phyloP scores from a whole-genome alignment of 2,329 filamentous ascomycete genomes.

The Blastomyces percursus region DNA sequence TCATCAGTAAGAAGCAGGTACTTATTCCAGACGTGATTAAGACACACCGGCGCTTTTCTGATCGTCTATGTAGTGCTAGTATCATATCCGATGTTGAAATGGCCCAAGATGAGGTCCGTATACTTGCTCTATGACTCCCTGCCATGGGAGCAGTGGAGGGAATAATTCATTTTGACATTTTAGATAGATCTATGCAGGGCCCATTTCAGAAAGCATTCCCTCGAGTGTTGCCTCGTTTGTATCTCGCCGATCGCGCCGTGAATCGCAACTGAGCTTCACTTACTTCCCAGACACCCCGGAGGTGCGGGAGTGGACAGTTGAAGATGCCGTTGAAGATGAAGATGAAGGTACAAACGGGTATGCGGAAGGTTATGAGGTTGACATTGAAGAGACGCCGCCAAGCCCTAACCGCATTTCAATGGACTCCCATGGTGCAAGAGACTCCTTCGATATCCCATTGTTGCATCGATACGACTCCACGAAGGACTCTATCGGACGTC shows the following conservation, averaged over 20 bases:
- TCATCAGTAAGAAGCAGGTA: constrained; percentile 33
- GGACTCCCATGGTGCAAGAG: constrained; percentile 27
- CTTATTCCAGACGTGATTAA: constrained; percentile 8
- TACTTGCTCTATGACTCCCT: neutral
- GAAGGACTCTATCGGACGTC: constrained; percentile 52
- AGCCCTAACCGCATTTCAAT: constrained; percentile 9
- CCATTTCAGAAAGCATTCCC: constrained; percentile 90
- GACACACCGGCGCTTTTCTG: neutral
- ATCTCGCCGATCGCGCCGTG: constrained; percentile 67
- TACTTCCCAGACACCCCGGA: constrained; percentile 71
- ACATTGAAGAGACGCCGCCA: constrained; percentile 4
- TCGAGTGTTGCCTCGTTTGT: constrained; percentile 86
- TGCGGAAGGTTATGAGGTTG: constrained; percentile 23
- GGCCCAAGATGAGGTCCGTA: constrained; percentile 78
- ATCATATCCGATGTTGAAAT: constrained; percentile 96
- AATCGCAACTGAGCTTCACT: constrained; percentile 79
- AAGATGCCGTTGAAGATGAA: constrained; percentile 37
- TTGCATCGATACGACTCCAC: constrained; percentile 62
- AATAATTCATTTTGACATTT: neutral
- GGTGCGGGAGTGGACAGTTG: constrained; percentile 39
- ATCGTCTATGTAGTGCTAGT: constrained; percentile 36
- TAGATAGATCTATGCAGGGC: constrained; percentile 67
- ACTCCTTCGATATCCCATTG: constrained; percentile 47
- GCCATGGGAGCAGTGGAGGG: constrained; percentile 7
- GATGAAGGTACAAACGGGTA: constrained; percentile 24